phyloP scores from a whole-genome alignment of 164 flowering plant genomes.

The Platanus orientalis region DNA sequence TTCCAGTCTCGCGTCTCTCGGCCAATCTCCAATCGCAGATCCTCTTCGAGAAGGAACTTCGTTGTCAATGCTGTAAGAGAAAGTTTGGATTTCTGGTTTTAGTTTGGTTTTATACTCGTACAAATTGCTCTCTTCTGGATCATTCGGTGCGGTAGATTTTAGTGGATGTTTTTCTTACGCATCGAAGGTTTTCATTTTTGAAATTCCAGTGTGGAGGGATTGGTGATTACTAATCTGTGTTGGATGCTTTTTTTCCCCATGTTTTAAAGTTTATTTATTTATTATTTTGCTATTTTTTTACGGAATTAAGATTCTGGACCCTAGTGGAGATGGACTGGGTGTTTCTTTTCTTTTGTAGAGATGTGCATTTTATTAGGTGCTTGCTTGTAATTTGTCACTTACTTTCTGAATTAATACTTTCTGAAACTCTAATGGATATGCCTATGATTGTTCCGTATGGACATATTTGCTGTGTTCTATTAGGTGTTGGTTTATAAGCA shows the following conservation, averaged over 20 bases:
- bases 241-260: too few species aligned
- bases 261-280: too few species aligned
- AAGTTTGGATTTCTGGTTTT: neutral
- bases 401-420: neutral
- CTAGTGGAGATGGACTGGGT: neutral
- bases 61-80: constrained; percentile 64
- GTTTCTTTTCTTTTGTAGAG: neutral
- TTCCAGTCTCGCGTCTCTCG: constrained; percentile 27
- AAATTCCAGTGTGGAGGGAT: neutral
- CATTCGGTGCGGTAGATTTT: neutral
- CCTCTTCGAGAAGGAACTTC: constrained; percentile 39
- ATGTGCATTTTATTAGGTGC: neutral
- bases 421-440: neutral
- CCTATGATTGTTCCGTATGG: too few species aligned
- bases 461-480: too few species aligned
- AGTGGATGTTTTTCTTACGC: neutral
- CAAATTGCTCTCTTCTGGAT: neutral
- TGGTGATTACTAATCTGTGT: neutral
- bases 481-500: too few species aligned
- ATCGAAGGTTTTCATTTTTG: neutral
- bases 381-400: neutral
- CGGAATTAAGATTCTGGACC: neutral
- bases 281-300: neutral
- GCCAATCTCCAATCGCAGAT: constrained; percentile 27
- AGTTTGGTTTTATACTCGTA: neutral